Conservation (phyloP, 2,329 filamentous ascomycete species). For the Colletotrichum liriopes region DNA sequence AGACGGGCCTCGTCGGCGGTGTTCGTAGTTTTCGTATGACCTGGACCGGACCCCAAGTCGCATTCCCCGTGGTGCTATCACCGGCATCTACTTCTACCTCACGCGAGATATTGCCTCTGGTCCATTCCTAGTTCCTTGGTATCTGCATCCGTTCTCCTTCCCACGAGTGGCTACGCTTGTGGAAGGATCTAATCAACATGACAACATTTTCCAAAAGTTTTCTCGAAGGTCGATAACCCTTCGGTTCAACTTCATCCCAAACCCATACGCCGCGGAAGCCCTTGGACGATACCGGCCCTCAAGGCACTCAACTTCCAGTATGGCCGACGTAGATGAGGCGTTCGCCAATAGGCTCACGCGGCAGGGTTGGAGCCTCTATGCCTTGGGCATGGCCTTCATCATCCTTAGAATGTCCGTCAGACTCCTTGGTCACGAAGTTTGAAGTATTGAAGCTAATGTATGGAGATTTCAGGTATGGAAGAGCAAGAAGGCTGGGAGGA, state of each 20-base stretch:
- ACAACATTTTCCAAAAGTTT: too few species aligned
- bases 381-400: constrained; percentile 23
- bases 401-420: constrained; percentile 23
- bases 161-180: too few species aligned
- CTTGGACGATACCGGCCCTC: background rate
- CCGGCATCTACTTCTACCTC: too few species aligned
- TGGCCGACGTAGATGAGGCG: background rate
- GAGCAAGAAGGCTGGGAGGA: constrained; percentile 25
- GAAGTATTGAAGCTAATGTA: background rate
- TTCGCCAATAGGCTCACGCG: constrained; percentile 20
- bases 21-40: too few species aligned
- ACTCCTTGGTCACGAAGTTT: background rate
- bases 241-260: background rate
- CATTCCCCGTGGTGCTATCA: too few species aligned
- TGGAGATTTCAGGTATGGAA: constrained; percentile 18
- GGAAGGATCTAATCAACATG: too few species aligned
- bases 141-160: too few species aligned
- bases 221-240: too few species aligned
- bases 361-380: constrained; percentile 30
- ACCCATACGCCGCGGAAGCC: background rate
- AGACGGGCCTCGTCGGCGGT: too few species aligned
- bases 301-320: background rate
- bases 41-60: too few species aligned
- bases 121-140: too few species aligned
- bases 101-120: too few species aligned